Conservation (phyloP, 805 yeast genomes). For the Ogataea pini region DNA sequence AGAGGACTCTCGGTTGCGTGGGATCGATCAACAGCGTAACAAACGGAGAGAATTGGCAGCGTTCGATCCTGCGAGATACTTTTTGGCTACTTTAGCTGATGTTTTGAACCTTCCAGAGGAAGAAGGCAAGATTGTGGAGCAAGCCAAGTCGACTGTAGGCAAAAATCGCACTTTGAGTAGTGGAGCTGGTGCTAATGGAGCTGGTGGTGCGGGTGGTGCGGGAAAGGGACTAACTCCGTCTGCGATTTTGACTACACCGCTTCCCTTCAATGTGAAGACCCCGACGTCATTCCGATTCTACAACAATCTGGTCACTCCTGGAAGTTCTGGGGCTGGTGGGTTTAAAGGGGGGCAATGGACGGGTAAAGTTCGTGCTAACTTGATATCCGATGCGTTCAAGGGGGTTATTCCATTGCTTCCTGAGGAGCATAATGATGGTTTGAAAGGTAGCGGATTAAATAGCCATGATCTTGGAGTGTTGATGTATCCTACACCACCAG, state of each 20-base stretch:
- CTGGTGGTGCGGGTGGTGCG: conserved; percentile 1
- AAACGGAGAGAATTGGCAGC: conserved; percentile 48
- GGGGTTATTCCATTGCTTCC: conserved; percentile 39
- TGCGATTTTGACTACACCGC: conserved; percentile 41
- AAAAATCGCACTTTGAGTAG: conserved; percentile 18
- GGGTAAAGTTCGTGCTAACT: conserved; percentile 47
- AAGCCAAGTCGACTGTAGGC: conserved; percentile 14
- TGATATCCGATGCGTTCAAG: conserved; percentile 47
- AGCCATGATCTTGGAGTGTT: conserved; percentile 20
- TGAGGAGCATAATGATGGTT: conserved; percentile 15
- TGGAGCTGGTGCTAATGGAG: conserved; percentile 11
- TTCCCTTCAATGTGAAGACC: conserved; percentile 37
- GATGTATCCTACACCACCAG: conserved; percentile 41
- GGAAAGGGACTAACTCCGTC: conserved; percentile 37
- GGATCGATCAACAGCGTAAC: conserved; percentile 42
- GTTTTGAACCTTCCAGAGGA: conserved; percentile 47
- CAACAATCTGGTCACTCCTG: conserved; percentile 23
- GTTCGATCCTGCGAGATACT: conserved; percentile 48
- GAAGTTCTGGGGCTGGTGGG: conserved; percentile 9
- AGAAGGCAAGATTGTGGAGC: conserved; percentile 31
- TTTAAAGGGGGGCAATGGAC: conserved; percentile 16
- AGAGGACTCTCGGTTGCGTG: conserved; percentile 30
- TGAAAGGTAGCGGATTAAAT: conserved; percentile 6
- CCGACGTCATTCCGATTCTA: conserved; percentile 44
- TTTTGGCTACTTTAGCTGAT: conserved; percentile 53